These are phyloP conservation scores for Cercospora berteroae DNA, from an alignment of 2,329 filamentous ascomycete species.

Conservation along the genomic window DNA sequence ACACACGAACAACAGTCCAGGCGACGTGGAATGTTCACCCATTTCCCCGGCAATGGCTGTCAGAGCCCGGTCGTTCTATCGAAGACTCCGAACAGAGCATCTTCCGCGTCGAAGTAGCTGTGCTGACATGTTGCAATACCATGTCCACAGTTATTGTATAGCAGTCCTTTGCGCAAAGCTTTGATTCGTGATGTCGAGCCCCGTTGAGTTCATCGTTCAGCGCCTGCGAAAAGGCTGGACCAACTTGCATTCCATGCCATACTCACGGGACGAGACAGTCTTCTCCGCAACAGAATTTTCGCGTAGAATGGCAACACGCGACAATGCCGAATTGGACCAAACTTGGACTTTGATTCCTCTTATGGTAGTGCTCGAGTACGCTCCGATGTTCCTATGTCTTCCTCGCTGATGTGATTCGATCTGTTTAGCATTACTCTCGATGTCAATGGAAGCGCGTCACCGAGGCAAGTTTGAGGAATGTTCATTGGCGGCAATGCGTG, in stretches of 20 bases:
- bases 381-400: too few species aligned
- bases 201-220: too few species aligned
- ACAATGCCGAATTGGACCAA: not conserved
- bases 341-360: not conserved
- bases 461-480: not conserved
- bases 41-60: not conserved
- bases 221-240: not conserved
- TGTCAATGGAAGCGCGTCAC: too few species aligned
- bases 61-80: not conserved
- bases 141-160: too few species aligned
- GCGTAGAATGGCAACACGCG: not conserved
- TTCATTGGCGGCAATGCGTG: not conserved
- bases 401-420: too few species aligned
- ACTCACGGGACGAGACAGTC: not conserved
- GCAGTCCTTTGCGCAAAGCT: too few species aligned
- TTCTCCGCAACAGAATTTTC: not conserved
- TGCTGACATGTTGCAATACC: too few species aligned
- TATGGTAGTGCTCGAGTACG: too few species aligned
- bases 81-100: not conserved
- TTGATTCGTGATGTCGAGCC: not conserved
- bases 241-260: not conserved
- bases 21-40: not conserved
- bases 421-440: too few species aligned
- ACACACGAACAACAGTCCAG: not conserved
- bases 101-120: not conserved